Evolutionary conservation across 2,329 filamentous ascomycete genomes (phyloP), one percentile per base, ranked within the genome.

Genomic region (Boeremia exigua): DNA sequence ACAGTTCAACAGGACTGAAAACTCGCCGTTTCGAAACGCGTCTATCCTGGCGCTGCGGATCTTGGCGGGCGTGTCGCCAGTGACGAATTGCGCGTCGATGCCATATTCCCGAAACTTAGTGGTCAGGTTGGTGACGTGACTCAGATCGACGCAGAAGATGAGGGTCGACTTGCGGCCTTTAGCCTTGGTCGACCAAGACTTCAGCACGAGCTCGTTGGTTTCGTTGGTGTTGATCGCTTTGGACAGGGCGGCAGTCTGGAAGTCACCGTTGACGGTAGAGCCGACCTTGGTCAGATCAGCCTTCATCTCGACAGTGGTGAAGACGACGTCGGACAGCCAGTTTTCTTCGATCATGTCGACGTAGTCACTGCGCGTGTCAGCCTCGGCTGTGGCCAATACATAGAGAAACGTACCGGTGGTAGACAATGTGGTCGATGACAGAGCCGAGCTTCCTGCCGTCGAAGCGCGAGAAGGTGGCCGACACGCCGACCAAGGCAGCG

Each of bases 341-440:
- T 95, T 92, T 54, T 96, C 92, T 30, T 88, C 87, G 57, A 97
- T 91, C 88, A 91, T 90, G 60, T 90, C 88, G 28, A 89, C 80
- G 60, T 90, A 92, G 68, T 91, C 87, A 63, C 78, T 80, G 34
- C 6, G 0, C 1, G 0, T 23, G 30, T 67, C 15, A 68, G 59
- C 19, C 12, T 12, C 29, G 11, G 23, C 14, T 36, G 23, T 19
- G n/a, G 11, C 1, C 8, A 11, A 4, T 1, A 7, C 23, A 7
- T 2, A 12, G 8, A 14, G 4, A 29, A 6, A 54, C 74, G 12
- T 54, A 78, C 75, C 92, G 95, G 75, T 98, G 94, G 67, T 96
- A 98, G 43, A 97, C 94, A 58, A 98, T 96, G 69, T 96, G 90
- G 66, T 98, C 94, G 66, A 98, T 95, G 29, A 89, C 93, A 11